Percentiles rank a stretch among this genome's conserved stretches.
Evolutionary conservation across 2,329 filamentous ascomycete genomes (phyloP).

Genomic region (Monilinia fructicola): DNA sequence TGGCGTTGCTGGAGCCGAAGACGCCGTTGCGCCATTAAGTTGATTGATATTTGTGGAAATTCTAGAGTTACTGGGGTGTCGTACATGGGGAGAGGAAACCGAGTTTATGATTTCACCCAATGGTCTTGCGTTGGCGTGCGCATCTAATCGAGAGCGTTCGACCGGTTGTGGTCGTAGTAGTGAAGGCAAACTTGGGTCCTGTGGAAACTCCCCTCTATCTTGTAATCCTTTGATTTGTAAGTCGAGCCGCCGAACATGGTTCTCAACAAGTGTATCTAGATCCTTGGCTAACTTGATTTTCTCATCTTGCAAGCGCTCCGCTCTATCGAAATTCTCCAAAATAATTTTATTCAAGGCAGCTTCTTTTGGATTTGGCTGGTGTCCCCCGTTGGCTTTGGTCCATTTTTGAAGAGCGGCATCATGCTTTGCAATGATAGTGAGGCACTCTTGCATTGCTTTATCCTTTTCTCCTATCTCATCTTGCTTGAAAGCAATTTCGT

Average conservation of each 20-base stretch:
- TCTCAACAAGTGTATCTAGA: conserved; percentile 58
- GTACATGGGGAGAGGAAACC: conserved; percentile 30
- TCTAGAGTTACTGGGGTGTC: conserved; percentile 38
- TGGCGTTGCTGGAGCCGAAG: conserved; percentile 60
- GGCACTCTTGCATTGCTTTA: conserved; percentile 65
- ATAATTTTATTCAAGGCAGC: conserved; percentile 65
- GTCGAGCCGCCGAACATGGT: conserved; percentile 63
- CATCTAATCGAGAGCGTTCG: conserved; percentile 42
- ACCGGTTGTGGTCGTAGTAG: conserved; percentile 59
- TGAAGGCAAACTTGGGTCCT: conserved; percentile 60
- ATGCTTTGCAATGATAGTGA: conserved; percentile 67
- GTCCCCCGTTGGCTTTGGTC: conserved; percentile 74
- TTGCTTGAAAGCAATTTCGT: conserved; percentile 79
- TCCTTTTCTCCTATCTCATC: conserved; percentile 84
- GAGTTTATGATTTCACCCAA: conserved; percentile 34
- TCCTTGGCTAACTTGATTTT: conserved; percentile 71
- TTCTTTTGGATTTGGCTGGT: conserved; percentile 73
- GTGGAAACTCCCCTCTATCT: conserved; percentile 54
- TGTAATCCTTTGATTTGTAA: conserved; percentile 60
- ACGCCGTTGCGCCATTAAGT: conserved; percentile 31
- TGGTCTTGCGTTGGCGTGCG: conserved; percentile 30
- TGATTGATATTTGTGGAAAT: conserved; percentile 34
- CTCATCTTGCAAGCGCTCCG: conserved; percentile 70
- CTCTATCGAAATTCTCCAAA: conserved; percentile 64
- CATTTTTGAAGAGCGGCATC: conserved; percentile 78